Percentiles rank a stretch among this genome's conserved stretches.
These are phyloP conservation scores for Venturia carpophila DNA, from an alignment of 2,329 filamentous ascomycete species.

Conservation along the genomic window DNA sequence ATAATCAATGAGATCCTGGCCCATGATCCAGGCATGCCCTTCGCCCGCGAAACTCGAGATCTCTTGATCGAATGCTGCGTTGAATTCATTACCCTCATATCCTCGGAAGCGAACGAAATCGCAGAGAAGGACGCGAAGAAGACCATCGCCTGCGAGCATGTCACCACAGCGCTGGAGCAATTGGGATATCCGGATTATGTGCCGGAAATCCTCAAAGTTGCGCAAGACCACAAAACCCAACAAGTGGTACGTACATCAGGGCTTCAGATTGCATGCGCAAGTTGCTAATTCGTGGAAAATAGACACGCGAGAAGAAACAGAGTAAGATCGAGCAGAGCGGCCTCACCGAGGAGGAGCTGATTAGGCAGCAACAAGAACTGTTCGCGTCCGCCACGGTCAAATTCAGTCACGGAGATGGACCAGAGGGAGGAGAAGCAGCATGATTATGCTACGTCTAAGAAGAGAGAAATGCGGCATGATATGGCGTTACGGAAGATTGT, in stretches of 20 bases:
- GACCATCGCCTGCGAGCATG: constrained; percentile 96
- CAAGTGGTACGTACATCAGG: constrained; percentile 61
- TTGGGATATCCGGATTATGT: constrained; percentile 92
- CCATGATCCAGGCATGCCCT: constrained; percentile 66
- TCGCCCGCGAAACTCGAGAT: constrained; percentile 91
- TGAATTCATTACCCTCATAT: constrained; percentile 96
- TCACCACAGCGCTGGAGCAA: constrained; percentile 87
- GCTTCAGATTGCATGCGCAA: neutral
- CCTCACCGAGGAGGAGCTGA: constrained; percentile 81
- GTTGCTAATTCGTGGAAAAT: constrained; percentile 18
- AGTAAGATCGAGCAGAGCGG: constrained; percentile 96
- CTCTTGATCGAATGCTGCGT: constrained; percentile 97
- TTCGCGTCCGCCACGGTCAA: constrained; percentile 75
- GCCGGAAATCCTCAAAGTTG: constrained; percentile 75
- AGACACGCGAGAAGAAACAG: constrained; percentile 93
- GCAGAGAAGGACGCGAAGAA: constrained; percentile 99
- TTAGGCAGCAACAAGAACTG: constrained; percentile 81
- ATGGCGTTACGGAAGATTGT: constrained; percentile 5
- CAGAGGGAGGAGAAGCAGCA: constrained; percentile 7
- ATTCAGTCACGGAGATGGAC: constrained; percentile 47
- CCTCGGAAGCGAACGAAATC: constrained; percentile 98
- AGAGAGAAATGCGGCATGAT: neutral
- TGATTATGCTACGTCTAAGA: neutral
- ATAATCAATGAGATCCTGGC: constrained; percentile 93
- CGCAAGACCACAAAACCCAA: constrained; percentile 83